Conservation (phyloP, 495 filamentous ascomycete genomes). For the Jackrogersella multiformis region DNA sequence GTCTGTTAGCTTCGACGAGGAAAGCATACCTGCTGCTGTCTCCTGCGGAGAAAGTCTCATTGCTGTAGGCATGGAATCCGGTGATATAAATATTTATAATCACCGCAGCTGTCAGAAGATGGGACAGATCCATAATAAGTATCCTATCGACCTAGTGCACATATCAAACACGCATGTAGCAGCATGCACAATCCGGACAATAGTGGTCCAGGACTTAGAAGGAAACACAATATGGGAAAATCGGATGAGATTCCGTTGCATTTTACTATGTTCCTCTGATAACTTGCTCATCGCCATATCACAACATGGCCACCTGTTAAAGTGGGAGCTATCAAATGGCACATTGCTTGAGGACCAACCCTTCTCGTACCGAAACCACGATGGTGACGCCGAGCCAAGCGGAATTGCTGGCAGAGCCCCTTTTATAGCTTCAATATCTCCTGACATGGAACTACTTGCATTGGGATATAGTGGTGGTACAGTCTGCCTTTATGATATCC, state of each 20-base stretch:
- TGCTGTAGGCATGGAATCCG: conserved; percentile 6
- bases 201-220: not conserved
- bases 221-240: not conserved
- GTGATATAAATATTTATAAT: not conserved
- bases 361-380: not conserved
- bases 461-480: not conserved
- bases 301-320: not conserved
- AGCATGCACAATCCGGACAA: not conserved
- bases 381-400: not conserved
- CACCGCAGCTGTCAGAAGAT: not conserved
- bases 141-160: not conserved
- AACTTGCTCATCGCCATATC: not conserved
- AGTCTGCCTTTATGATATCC: not conserved
- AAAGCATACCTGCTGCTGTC: not conserved
- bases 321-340: not conserved
- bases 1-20: not conserved
- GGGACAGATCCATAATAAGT: not conserved
- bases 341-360: not conserved
- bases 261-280: not conserved
- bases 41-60: not conserved
- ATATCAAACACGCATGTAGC: not conserved
- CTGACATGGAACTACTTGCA: not conserved
- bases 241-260: not conserved
- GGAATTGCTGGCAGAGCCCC: not conserved
- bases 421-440: not conserved